Evolutionary conservation across 1,139 yeast species (phyloP).

Genomic region (Yamadazyma diospyri): DNA sequence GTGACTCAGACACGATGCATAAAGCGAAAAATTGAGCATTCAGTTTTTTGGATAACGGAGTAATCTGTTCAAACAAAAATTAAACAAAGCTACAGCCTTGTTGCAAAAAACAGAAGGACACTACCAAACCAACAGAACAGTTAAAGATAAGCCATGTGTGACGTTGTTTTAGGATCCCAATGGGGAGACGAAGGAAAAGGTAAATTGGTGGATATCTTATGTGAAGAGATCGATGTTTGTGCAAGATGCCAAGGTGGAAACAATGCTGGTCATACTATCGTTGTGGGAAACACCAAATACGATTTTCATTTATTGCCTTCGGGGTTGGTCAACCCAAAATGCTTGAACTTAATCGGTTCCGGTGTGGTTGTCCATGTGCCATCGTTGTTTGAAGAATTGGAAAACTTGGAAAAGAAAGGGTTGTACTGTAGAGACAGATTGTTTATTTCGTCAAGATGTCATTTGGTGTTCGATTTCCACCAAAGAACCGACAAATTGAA

Average conservation of each 20-base stretch:
- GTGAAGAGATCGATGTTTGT: constrained; percentile 92
- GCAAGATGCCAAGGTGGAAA: constrained; percentile 99
- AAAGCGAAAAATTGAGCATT: constrained; percentile 1
- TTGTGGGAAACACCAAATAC: constrained; percentile 80
- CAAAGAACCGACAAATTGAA: constrained; percentile 94
- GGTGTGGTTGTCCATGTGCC: constrained; percentile 98
- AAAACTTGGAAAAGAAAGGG: constrained; percentile 76
- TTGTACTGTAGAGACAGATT: constrained; percentile 75
- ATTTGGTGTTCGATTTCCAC: constrained; percentile 95
- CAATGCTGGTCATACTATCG: constrained; percentile 98
- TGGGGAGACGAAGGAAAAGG: constrained; percentile 99
- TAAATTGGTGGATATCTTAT: constrained; percentile 87
- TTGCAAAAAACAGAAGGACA: background rate
- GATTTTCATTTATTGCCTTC: constrained; percentile 99
- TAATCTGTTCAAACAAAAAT: constrained; percentile 4
- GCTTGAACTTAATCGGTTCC: constrained; percentile 86
- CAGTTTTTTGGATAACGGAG: constrained; percentile 5
- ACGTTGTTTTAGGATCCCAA: constrained; percentile 95
- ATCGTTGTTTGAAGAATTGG: constrained; percentile 84
- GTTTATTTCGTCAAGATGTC: constrained; percentile 90
- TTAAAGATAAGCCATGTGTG: constrained; percentile 52
- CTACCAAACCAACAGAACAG: background rate
- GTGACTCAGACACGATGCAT: constrained; percentile 6
- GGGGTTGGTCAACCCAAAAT: constrained; percentile 89
- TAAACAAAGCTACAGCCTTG: background rate